Evolutionary conservation across 2,329 filamentous ascomycete species (phyloP).

Genomic region (Cladophialophora immunda): DNA sequence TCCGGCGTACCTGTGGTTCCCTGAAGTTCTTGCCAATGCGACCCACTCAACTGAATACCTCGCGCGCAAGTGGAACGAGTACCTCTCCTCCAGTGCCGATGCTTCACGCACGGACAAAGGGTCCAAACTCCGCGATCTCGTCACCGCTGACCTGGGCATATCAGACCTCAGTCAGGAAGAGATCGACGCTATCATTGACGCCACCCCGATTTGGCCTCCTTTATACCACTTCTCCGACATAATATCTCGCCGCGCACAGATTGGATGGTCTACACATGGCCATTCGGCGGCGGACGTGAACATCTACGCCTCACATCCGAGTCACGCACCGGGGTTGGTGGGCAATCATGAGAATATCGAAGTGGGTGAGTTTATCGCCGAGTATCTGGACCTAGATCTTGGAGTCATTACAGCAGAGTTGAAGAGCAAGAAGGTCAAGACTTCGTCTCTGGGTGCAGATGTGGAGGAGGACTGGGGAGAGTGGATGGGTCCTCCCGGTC

Average conservation of each 20-base stretch:
- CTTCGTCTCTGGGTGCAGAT: constrained; percentile 15
- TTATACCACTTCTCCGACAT: constrained; percentile 79
- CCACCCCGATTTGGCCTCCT: constrained; percentile 62
- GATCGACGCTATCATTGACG: constrained; percentile 69
- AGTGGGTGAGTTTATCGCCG: constrained; percentile 79
- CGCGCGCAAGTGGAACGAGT: constrained; percentile 66
- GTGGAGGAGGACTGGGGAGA: constrained; percentile 36
- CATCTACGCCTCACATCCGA: constrained; percentile 82
- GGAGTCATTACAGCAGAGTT: constrained; percentile 80
- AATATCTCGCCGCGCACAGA: constrained; percentile 85
- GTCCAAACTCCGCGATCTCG: constrained; percentile 57
- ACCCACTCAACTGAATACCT: constrained; percentile 78
- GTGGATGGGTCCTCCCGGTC: constrained; percentile 54
- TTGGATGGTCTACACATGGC: constrained; percentile 94
- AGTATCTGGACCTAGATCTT: constrained; percentile 83
- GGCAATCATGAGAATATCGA: constrained; percentile 98
- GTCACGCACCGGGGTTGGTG: constrained; percentile 68
- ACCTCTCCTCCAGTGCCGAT: constrained; percentile 56
- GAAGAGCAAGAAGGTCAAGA: constrained; percentile 48
- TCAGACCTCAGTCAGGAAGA: constrained; percentile 75
- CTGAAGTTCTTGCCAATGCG: constrained; percentile 79
- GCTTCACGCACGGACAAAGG: constrained; percentile 33
- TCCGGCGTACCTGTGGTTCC: constrained; percentile 81
- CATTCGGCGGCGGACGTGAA: constrained; percentile 96
- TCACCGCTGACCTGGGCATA: constrained; percentile 78